Conservation (phyloP, 208 protist species). For the Strigomonas culicis region DNA sequence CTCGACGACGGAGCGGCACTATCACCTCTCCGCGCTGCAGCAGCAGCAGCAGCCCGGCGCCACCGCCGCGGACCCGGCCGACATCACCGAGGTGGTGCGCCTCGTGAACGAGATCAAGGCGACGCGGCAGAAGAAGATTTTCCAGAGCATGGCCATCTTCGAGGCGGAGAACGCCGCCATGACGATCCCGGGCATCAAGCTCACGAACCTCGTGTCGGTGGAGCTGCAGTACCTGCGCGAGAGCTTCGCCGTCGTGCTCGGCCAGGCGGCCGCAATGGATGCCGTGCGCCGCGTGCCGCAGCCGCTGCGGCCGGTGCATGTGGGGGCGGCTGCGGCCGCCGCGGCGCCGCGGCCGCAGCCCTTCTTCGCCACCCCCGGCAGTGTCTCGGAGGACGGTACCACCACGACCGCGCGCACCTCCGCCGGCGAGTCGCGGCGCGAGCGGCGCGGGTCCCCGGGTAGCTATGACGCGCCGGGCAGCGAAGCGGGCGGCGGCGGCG, state of each 20-base stretch:
- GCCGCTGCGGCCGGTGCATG: conserved; percentile 14
- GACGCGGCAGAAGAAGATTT: conserved; percentile 73
- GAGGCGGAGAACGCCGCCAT: conserved; percentile 68
- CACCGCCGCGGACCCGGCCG: too few species aligned
- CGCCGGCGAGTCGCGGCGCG: too few species aligned
- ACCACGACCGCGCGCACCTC: background rate
- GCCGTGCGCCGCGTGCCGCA: conserved; percentile 27
- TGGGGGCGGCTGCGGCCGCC: background rate
- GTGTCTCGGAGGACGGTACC: background rate
- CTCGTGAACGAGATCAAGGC: conserved; percentile 72
- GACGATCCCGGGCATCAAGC: conserved; percentile 79
- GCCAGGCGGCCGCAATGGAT: conserved; percentile 70
- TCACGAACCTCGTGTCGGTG: conserved; percentile 82
- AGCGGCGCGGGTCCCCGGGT: too few species aligned
- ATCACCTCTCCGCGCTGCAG: too few species aligned
- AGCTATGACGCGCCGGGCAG: background rate
- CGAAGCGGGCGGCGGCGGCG: background rate
- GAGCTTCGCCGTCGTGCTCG: conserved; percentile 70
- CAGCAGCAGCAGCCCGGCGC: too few species aligned
- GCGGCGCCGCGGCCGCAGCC: background rate
- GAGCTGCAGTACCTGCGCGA: conserved; percentile 76
- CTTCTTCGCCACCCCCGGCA: background rate
- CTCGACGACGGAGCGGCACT: conserved; percentile 54
- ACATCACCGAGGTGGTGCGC: conserved; percentile 64
- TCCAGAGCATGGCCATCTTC: conserved; percentile 76